These are phyloP conservation scores for Pichiaceae sp. DNA, from an alignment of 1,139 yeast genomes.

Conservation along the genomic window DNA sequence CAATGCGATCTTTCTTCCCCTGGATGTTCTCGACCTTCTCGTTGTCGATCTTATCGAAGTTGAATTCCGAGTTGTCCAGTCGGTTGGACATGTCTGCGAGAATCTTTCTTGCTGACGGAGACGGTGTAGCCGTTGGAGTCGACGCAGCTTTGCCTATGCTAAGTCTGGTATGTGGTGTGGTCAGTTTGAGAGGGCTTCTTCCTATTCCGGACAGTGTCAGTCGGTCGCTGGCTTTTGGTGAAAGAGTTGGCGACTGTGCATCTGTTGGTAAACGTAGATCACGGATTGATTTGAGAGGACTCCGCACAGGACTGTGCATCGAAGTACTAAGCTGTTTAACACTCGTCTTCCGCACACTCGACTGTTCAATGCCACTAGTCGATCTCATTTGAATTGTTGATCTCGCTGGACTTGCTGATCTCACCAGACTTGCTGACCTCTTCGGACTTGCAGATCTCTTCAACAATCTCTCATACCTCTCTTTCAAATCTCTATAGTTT, in stretches of 20 bases:
- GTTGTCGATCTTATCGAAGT: not conserved
- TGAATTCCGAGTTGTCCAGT: not conserved
- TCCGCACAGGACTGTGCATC: not conserved
- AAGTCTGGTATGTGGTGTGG: too few species aligned
- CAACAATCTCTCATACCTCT: not conserved
- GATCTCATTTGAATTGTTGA: slow-evolving; percentile 5
- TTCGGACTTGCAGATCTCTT: not conserved
- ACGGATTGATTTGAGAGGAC: not conserved
- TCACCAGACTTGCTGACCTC: slow-evolving; percentile 3
- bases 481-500: slow-evolving; percentile 1
- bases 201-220: not conserved
- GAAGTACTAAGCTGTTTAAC: not conserved
- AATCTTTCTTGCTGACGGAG: slow-evolving; percentile 2
- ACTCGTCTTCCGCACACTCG: not conserved
- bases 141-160: not conserved
- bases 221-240: not conserved
- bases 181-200: not conserved
- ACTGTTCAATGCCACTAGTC: too few species aligned
- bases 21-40: not conserved
- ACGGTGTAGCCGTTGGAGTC: not conserved
- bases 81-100: not conserved
- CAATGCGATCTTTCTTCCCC: not conserved
- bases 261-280: not conserved
- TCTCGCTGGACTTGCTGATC: slow-evolving; percentile 12
- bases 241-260: not conserved